Conservation (phyloP, 2,329 filamentous ascomycete species). For the Penicillium freii region DNA sequence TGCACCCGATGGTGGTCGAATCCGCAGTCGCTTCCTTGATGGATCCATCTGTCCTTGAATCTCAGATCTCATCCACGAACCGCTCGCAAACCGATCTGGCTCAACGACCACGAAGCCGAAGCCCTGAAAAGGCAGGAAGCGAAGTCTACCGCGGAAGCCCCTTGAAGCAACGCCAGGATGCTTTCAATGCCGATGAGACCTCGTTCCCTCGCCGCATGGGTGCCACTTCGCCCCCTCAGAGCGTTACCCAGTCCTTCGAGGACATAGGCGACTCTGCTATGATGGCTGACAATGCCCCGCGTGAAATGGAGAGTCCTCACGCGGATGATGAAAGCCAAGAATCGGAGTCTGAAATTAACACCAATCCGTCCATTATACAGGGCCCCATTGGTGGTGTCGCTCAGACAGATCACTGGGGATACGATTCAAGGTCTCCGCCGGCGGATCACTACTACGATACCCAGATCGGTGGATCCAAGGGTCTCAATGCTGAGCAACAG, state of each 20-base stretch:
- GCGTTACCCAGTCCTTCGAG: conserved; percentile 50
- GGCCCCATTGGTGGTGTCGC: conserved; percentile 63
- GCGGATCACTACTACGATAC: conserved; percentile 44
- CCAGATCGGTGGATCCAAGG: conserved; percentile 52
- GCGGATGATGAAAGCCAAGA: conserved; percentile 68
- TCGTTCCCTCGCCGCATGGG: conserved; percentile 42
- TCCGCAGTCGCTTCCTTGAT: conserved; percentile 89
- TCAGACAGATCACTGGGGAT: conserved; percentile 56
- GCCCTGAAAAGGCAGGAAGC: conserved; percentile 25
- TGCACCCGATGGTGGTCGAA: conserved; percentile 73
- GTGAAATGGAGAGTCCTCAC: conserved; percentile 67
- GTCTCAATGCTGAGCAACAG: conserved; percentile 55
- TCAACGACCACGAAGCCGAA: conserved; percentile 39
- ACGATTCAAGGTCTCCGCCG: conserved; percentile 52
- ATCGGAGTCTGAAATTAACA: conserved; percentile 63
- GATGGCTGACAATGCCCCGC: conserved; percentile 64
- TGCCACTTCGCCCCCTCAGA: conserved; percentile 55
- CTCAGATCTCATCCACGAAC: conserved; percentile 49
- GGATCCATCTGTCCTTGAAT: conserved; percentile 74
- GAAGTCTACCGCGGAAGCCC: conserved; percentile 45
- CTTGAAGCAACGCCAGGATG: conserved; percentile 44
- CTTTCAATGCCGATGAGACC: conserved; percentile 37
- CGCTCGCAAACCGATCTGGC: conserved; percentile 45
- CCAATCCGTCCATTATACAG: conserved; percentile 80
- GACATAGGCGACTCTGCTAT: conserved; percentile 51